Evolutionary conservation across 768 basidiomycete genomes (phyloP).

Genomic region (Sistotremastrum niveocremeum): DNA sequence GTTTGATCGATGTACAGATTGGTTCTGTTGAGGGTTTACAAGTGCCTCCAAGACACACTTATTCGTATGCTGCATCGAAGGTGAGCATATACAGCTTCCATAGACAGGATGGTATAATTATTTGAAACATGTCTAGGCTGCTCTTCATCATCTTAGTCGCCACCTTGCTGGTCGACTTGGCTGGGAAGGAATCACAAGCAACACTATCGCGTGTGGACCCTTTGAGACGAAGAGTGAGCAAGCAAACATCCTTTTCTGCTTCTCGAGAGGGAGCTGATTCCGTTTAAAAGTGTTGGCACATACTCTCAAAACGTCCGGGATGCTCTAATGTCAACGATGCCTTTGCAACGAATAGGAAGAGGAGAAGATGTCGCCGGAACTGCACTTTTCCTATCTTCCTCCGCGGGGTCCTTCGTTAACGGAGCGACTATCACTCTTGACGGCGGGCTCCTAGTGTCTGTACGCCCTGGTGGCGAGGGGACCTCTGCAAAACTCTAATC

Average conservation of each 20-base stretch:
- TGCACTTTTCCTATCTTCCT: slow-evolving; percentile 46
- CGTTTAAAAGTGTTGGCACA: slow-evolving; percentile 36
- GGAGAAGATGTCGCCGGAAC: slow-evolving; percentile 54
- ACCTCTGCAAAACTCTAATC: neutral
- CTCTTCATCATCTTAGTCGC: slow-evolving; percentile 42
- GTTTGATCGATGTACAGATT: slow-evolving; percentile 26
- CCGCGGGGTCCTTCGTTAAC: slow-evolving; percentile 48
- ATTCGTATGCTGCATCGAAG: slow-evolving; percentile 54
- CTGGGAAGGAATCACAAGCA: slow-evolving; percentile 42
- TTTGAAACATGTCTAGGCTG: slow-evolving; percentile 20
- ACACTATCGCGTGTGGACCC: slow-evolving; percentile 45
- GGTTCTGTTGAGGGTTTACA: slow-evolving; percentile 46
- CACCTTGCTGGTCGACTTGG: slow-evolving; percentile 46
- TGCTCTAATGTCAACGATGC: slow-evolving; percentile 27
- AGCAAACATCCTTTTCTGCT: neutral
- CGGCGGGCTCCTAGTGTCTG: slow-evolving; percentile 36
- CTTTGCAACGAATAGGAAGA: slow-evolving; percentile 41
- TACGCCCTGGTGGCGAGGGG: neutral
- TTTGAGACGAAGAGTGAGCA: slow-evolving; percentile 22
- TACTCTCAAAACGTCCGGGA: slow-evolving; percentile 34
- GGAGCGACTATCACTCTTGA: slow-evolving; percentile 51
- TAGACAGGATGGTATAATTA: neutral
- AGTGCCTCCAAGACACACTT: slow-evolving; percentile 46
- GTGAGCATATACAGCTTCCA: slow-evolving; percentile 3
- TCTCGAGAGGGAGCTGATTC: neutral